Evolutionary conservation across 495 filamentous ascomycete genomes (phyloP).

Genomic region (Aspergillus diversus): DNA sequence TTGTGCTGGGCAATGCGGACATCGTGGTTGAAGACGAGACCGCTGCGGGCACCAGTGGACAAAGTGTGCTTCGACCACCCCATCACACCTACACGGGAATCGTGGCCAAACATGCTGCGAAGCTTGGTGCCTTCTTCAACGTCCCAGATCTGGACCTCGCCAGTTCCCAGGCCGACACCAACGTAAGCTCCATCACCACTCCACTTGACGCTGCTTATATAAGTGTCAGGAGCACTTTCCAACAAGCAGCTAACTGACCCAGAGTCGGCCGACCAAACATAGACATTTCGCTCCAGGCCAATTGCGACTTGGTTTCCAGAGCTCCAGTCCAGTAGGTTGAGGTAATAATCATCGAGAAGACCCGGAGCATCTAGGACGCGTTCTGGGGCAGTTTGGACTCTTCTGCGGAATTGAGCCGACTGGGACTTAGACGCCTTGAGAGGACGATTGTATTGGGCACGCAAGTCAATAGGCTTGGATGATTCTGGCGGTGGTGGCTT

Average conservation of each 20-base stretch:
- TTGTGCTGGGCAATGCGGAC: constrained; percentile 98
- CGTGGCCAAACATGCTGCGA: constrained; percentile 97
- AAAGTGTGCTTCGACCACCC: constrained; percentile 98
- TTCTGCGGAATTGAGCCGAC: constrained; percentile 82
- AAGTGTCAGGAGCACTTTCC: constrained; percentile 86
- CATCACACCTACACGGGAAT: constrained; percentile 95
- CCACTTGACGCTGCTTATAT: constrained; percentile 98
- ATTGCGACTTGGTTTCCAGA: constrained; percentile 97
- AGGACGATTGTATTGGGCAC: constrained; percentile 96
- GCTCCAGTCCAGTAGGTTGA: constrained; percentile 98
- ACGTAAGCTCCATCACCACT: constrained; percentile 97
- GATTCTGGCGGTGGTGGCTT: constrained; percentile 97
- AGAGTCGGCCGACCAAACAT: constrained; percentile 98
- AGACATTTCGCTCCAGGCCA: constrained; percentile 93
- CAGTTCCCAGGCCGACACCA: constrained; percentile 89
- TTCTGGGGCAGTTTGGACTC: constrained; percentile 92
- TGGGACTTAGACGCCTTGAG: constrained; percentile 74
- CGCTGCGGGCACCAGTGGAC: constrained; percentile 90
- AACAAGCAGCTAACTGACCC: constrained; percentile 85
- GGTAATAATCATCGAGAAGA: constrained; percentile 97
- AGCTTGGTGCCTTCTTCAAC: constrained; percentile 94
- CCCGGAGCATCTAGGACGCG: constrained; percentile 97
- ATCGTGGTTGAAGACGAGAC: constrained; percentile 98
- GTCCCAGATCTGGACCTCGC: constrained; percentile 99
- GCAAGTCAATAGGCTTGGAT: constrained; percentile 95